Evolutionary conservation across 2,329 filamentous ascomycete genomes (phyloP).

Genomic region (Aureobasidium sp.): DNA sequence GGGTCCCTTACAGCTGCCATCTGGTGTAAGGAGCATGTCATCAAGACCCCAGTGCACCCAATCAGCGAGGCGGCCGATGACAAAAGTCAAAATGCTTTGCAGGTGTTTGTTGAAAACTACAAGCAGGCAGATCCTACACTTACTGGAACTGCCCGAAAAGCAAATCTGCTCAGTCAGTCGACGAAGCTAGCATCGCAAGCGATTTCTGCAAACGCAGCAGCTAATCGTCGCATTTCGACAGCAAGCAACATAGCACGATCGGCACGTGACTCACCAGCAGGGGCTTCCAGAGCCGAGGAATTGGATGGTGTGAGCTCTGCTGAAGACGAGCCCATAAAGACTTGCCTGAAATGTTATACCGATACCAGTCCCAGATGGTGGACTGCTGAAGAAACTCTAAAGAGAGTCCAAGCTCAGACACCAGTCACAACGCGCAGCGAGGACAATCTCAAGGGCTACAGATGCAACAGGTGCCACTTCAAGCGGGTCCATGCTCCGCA

Average conservation of each 20-base stretch:
- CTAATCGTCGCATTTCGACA: slow-evolving; percentile 35
- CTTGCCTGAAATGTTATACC: slow-evolving; percentile 43
- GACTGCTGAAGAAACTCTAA: slow-evolving; percentile 4
- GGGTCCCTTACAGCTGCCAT: slow-evolving; percentile 79
- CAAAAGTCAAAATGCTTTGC: slow-evolving; percentile 68
- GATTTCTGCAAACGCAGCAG: slow-evolving; percentile 20
- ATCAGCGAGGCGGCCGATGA: slow-evolving; percentile 71
- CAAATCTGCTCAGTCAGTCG: slow-evolving; percentile 64
- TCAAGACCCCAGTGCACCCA: slow-evolving; percentile 65
- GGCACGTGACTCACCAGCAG: slow-evolving; percentile 26
- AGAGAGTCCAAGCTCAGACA: background rate
- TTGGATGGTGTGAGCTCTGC: slow-evolving; percentile 27
- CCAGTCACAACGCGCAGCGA: background rate
- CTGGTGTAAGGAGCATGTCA: slow-evolving; percentile 81
- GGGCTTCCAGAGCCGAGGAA: slow-evolving; percentile 25
- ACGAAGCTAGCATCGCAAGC: slow-evolving; percentile 46
- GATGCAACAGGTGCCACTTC: slow-evolving; percentile 46
- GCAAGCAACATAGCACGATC: slow-evolving; percentile 28
- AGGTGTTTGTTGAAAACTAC: slow-evolving; percentile 80
- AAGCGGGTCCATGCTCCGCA: slow-evolving; percentile 35
- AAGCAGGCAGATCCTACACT: slow-evolving; percentile 90
- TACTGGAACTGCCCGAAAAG: slow-evolving; percentile 89
- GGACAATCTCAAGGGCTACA: slow-evolving; percentile 23
- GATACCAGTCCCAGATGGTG: slow-evolving; percentile 63
- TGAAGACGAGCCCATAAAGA: slow-evolving; percentile 27